Conservation (phyloP, 257 asterid species). For the Avicennia marina region DNA sequence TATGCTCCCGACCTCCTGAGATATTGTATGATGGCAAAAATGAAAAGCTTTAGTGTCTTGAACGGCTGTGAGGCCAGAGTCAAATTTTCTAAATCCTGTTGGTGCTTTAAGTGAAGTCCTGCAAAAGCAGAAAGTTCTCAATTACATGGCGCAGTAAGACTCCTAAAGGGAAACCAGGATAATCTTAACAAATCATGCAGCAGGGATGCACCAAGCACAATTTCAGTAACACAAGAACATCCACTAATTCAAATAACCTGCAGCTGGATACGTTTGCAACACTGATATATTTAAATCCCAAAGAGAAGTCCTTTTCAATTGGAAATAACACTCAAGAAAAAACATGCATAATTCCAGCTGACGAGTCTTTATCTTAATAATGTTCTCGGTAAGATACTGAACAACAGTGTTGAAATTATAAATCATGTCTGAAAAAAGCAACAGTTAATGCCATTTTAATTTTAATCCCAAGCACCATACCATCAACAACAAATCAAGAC, state of each 20-base stretch:
- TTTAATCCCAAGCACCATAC: not conserved
- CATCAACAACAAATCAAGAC: too few species aligned
- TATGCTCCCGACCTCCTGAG: constrained; percentile 36
- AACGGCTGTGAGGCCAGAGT: constrained; percentile 55
- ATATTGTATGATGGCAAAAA: constrained; percentile 38
- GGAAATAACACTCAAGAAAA: not conserved
- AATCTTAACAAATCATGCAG: too few species aligned
- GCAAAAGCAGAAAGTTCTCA: constrained; percentile 12
- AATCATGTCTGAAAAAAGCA: not conserved
- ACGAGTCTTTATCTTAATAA: not conserved
- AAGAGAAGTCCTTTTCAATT: not conserved
- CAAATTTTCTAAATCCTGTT: constrained; percentile 53
- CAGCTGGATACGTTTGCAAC: not conserved
- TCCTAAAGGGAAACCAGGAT: too few species aligned
- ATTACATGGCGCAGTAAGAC: not conserved
- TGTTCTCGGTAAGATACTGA: not conserved
- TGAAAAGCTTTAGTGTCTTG: constrained; percentile 54
- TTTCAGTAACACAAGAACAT: not conserved
- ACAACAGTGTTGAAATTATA: not conserved
- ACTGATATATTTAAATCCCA: not conserved
- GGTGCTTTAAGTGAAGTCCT: constrained; percentile 56
- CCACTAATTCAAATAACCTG: not conserved
- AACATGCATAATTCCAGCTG: not conserved
- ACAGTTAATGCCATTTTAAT: not conserved
- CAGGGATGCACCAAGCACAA: not conserved